Conservation (phyloP, 75 land plant species). For the Pseudotsuga menziesii region DNA sequence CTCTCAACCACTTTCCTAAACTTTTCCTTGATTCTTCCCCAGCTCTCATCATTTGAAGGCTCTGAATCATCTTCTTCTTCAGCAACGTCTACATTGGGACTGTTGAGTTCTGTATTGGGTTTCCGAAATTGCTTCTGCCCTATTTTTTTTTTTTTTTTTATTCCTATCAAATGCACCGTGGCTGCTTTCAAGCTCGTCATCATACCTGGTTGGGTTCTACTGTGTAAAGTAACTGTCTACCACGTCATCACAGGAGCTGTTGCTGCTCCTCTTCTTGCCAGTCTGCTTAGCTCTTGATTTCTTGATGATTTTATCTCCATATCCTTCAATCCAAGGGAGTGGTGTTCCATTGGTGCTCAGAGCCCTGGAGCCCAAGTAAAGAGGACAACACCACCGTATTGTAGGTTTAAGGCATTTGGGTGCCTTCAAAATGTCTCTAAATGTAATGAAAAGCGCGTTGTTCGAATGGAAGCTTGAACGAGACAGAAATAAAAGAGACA, state of each 20-base stretch:
- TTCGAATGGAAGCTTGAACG: not conserved
- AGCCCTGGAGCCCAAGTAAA: not conserved
- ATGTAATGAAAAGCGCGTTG: not conserved
- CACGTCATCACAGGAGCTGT: slow-evolving; percentile 40
- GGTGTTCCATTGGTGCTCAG: slow-evolving; percentile 3
- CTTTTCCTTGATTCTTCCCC: slow-evolving; percentile 42
- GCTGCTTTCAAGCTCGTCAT: not conserved
- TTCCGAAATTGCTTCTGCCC: not conserved
- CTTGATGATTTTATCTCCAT: not conserved
- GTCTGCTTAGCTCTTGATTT: slow-evolving; percentile 3
- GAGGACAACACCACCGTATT: not conserved
- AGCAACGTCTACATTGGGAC: not conserved
- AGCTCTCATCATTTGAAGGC: slow-evolving; percentile 39
- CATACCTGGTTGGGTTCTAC: not conserved
- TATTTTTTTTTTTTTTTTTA: too few species aligned
- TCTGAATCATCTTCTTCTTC: slow-evolving; percentile 25
- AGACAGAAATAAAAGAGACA: too few species aligned
- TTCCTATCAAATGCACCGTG: not conserved
- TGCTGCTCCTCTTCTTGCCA: not conserved
- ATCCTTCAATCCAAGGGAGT: slow-evolving; percentile 30
- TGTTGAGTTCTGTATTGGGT: not conserved
- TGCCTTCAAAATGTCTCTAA: not conserved
- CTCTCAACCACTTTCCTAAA: slow-evolving; percentile 7
- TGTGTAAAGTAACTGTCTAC: slow-evolving; percentile 16
- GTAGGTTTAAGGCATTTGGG: not conserved